A percentile compares a stretch with the other conserved stretches of the same genome.
These are phyloP conservation scores for Avena atlantica DNA, from an alignment of 176 grass and related monocot species.

Conservation along the genomic window DNA sequence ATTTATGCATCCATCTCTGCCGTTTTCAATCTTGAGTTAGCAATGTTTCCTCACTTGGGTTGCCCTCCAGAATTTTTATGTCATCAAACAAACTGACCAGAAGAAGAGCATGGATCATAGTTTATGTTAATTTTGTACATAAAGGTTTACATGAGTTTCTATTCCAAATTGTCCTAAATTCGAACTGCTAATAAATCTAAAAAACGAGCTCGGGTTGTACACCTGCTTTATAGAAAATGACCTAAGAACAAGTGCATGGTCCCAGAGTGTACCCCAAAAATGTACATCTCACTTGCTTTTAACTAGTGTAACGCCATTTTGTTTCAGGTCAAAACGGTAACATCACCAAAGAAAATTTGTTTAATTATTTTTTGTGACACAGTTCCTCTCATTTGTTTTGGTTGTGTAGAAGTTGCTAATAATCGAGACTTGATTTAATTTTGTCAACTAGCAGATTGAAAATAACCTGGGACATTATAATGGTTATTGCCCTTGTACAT, in stretches of 20 bases:
- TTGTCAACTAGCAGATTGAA: background rate
- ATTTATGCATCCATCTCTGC: background rate
- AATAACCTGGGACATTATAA: conserved; percentile 12
- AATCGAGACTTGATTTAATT: conserved; percentile 7
- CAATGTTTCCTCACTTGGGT: no score
- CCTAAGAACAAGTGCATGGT: background rate
- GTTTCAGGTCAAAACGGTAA: background rate
- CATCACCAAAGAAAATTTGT: background rate
- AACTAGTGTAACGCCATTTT: background rate
- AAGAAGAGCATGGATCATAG: background rate
- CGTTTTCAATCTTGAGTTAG: background rate
- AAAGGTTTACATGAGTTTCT: background rate
- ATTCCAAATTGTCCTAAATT: background rate
- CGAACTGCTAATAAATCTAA: background rate
- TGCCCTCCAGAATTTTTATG: no score
- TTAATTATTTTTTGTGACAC: background rate
- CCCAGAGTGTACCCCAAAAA: background rate
- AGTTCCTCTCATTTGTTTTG: conserved; percentile 18
- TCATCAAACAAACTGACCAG: no score
- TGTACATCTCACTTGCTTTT: background rate
- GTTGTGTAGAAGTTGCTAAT: background rate
- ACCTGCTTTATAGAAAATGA: background rate
- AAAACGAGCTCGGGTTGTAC: background rate
- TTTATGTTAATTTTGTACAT: background rate
- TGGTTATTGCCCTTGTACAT: conserved; percentile 2